Conservation (phyloP, 1,284 basidiomycete species). For the Leccinum subrobustum region DNA sequence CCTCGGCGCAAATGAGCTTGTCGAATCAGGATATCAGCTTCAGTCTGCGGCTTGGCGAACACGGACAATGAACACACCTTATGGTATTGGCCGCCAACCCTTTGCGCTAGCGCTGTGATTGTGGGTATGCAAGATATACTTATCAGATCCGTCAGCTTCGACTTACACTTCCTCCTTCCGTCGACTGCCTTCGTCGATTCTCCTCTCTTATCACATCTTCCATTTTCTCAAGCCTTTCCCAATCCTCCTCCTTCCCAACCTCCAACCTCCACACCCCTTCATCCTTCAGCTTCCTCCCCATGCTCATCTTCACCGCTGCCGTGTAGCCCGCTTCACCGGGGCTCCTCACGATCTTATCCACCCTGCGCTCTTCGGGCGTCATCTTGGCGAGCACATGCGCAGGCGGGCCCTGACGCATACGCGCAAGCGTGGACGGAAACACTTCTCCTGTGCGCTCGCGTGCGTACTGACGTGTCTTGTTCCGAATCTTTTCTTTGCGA, state of each 20-base stretch:
- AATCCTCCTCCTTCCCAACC: conserved; percentile 38
- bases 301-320: conserved; percentile 35
- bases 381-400: conserved; percentile 55
- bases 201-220: conserved; percentile 39
- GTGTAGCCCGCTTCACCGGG: conserved; percentile 66
- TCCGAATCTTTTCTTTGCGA: conserved; percentile 53
- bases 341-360: conserved; percentile 50
- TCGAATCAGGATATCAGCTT: too few species aligned
- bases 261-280: conserved; percentile 46
- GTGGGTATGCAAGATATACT: not conserved
- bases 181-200: conserved; percentile 31
- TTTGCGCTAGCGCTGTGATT: not conserved
- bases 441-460: conserved; percentile 64
- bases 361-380: conserved; percentile 42
- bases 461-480: conserved; percentile 58
- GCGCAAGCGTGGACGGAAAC: conserved; percentile 43
- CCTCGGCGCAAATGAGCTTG: too few species aligned
- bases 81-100: too few species aligned
- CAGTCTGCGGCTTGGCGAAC: too few species aligned
- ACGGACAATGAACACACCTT: too few species aligned
- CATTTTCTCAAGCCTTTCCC: conserved; percentile 37
- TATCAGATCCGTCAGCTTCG: not conserved
- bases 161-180: not conserved
- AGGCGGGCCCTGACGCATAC: conserved; percentile 55
- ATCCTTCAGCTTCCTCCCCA: conserved; percentile 50